phyloP scores from a whole-genome alignment of 2,329 filamentous ascomycete genomes.

The Leptographium procerum region DNA sequence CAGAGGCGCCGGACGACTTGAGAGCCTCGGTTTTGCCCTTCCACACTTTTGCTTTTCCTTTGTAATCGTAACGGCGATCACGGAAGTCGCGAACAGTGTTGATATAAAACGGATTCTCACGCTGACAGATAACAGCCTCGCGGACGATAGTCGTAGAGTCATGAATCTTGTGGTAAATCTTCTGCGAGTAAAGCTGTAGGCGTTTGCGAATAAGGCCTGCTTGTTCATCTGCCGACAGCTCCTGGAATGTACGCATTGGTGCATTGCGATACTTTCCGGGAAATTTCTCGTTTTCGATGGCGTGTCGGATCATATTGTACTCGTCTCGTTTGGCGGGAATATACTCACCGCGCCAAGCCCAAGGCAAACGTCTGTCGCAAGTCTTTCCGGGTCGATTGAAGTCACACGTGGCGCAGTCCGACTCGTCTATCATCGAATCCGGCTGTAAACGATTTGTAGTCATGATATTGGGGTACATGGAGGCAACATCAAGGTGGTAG shows the following conservation, averaged over 20 bases:
- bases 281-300: constrained; percentile 84
- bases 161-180: constrained; percentile 99
- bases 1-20: constrained; percentile 67
- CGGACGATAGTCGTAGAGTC: constrained; percentile 85
- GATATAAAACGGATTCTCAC: constrained; percentile 97
- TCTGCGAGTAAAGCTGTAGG: constrained; percentile 86
- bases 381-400: constrained; percentile 97
- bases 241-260: constrained; percentile 64
- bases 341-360: constrained; percentile 97
- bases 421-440: constrained; percentile 97
- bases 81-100: constrained; percentile 92
- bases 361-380: constrained; percentile 86
- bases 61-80: constrained; percentile 96
- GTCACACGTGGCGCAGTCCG: constrained; percentile 92
- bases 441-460: constrained; percentile 95
- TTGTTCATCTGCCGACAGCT: constrained; percentile 74
- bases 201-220: constrained; percentile 71
- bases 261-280: constrained; percentile 65
- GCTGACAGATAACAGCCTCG: constrained; percentile 95
- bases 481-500: constrained; percentile 96
- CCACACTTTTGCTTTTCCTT: constrained; percentile 96
- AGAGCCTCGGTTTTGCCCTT: constrained; percentile 88
- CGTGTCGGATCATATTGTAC: constrained; percentile 96
- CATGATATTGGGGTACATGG: constrained; percentile 99
- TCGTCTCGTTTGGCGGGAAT: constrained; percentile 92